A percentile compares a stretch with the other conserved stretches of the same genome.
These are phyloP conservation scores for Neurospora pannonica DNA, from an alignment of 495 filamentous ascomycete species.

Conservation along the genomic window DNA sequence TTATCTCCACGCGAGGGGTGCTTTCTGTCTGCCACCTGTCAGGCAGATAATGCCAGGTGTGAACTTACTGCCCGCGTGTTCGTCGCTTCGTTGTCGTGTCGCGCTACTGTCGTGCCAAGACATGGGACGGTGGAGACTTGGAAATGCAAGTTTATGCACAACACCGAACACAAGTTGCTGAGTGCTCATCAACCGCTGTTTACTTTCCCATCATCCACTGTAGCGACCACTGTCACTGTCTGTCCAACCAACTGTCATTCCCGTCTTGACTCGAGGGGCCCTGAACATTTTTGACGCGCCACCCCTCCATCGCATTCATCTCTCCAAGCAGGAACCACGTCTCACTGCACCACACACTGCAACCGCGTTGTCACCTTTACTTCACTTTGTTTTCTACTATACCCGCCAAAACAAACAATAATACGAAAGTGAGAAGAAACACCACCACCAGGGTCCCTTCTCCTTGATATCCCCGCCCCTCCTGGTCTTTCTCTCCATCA, in stretches of 20 bases:
- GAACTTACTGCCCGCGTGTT: not conserved
- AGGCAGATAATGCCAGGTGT: not conserved
- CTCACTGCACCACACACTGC: not conserved
- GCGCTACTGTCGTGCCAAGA: conserved; percentile 5
- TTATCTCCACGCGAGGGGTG: not conserved
- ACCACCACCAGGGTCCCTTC: not conserved
- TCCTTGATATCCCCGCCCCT: not conserved
- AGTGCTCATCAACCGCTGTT: not conserved
- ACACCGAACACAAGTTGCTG: not conserved
- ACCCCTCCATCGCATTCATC: not conserved
- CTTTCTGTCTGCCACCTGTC: not conserved
- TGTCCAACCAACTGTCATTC: not conserved
- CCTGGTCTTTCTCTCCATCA: not conserved
- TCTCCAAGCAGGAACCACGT: not conserved
- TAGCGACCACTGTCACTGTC: not conserved
- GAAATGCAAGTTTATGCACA: not conserved
- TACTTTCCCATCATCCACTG: not conserved
- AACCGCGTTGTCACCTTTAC: conserved; percentile 1
- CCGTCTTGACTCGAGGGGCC: not conserved
- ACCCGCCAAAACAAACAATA: not conserved
- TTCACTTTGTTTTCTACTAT: not conserved
- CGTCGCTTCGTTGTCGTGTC: not conserved
- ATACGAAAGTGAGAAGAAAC: not conserved
- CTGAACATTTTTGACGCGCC: not conserved
- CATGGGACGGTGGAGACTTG: not conserved